These are phyloP conservation scores for Debaryomyces udenii DNA, from an alignment of 1,139 yeast species.

Conservation along the genomic window DNA sequence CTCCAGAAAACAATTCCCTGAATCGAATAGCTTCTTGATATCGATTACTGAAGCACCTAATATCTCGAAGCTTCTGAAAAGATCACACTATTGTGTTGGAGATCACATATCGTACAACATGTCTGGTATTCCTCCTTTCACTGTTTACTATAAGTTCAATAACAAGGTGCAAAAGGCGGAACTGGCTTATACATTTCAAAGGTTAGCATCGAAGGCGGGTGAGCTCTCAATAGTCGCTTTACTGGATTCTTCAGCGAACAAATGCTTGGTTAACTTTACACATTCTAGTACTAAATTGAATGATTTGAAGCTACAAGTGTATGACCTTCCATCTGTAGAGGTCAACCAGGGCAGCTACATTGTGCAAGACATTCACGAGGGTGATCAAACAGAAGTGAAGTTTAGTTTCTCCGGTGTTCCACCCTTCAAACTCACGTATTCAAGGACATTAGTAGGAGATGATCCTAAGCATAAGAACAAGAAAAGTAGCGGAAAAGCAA, in stretches of 20 bases:
- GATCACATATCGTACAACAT: conserved; percentile 79
- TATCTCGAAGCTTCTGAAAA: conserved; percentile 44
- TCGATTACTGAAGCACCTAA: conserved; percentile 78
- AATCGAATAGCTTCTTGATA: conserved; percentile 43
- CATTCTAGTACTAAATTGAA: conserved; percentile 36
- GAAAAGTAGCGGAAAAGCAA: conserved; percentile 25
- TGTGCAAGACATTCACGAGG: conserved; percentile 85
- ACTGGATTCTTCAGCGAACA: conserved; percentile 71
- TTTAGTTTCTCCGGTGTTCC: conserved; percentile 73
- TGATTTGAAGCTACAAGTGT: conserved; percentile 57
- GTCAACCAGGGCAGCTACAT: conserved; percentile 75
- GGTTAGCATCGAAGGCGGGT: conserved; percentile 86
- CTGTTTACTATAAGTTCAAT: conserved; percentile 73
- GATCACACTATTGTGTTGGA: conserved; percentile 79
- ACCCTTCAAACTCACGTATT: conserved; percentile 65
- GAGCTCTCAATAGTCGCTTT: conserved; percentile 65
- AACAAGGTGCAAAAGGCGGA: conserved; percentile 61
- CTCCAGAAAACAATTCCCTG: conserved; percentile 40
- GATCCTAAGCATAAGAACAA: conserved; percentile 45
- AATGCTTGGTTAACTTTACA: conserved; percentile 68
- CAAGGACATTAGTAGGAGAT: conserved; percentile 52
- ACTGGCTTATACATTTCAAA: conserved; percentile 55
- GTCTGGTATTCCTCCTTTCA: conserved; percentile 80
- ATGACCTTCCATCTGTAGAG: conserved; percentile 89
- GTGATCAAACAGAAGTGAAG: conserved; percentile 75